Evolutionary conservation across 2,329 filamentous ascomycete genomes (phyloP).

Genomic region (Stenocarpella maydis): DNA sequence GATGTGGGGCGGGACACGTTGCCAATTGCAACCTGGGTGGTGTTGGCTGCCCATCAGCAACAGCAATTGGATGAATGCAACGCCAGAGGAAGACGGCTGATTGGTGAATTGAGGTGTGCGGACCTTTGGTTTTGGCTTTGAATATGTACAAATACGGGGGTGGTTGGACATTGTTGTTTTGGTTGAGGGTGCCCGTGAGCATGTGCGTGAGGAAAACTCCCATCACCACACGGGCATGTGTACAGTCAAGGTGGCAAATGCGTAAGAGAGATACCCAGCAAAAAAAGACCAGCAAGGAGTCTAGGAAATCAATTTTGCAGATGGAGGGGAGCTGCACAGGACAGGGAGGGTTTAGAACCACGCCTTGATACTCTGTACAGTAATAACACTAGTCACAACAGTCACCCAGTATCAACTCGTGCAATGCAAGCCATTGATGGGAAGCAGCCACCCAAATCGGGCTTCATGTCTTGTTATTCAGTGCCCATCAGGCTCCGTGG

Average conservation of each 20-base stretch:
- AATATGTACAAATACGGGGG: not conserved
- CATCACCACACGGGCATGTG: not conserved
- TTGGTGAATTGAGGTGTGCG: not conserved
- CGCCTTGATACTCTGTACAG: not conserved
- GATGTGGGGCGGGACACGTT: not conserved
- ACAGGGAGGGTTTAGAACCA: not conserved
- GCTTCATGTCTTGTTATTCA: not conserved
- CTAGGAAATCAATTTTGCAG: not conserved
- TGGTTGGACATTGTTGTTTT: not conserved
- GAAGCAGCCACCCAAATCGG: not conserved
- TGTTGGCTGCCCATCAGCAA: not conserved
- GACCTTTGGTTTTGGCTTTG: not conserved
- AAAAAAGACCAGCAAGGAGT: slow-evolving; percentile 23
- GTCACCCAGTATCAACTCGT: not conserved
- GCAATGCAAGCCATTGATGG: not conserved
- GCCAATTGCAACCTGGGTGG: not conserved
- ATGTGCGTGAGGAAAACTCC: not conserved
- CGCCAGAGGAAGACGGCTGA: not conserved
- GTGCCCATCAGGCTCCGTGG: not conserved
- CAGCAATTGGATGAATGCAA: not conserved
- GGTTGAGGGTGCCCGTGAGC: not conserved
- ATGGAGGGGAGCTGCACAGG: not conserved
- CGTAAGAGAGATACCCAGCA: slow-evolving; percentile 25
- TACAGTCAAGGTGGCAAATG: not conserved
- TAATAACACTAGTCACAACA: not conserved